Base-by-base conservation (phyloP, 352 stramenopile genomes). In the Achlya hypogyna region DNA sequence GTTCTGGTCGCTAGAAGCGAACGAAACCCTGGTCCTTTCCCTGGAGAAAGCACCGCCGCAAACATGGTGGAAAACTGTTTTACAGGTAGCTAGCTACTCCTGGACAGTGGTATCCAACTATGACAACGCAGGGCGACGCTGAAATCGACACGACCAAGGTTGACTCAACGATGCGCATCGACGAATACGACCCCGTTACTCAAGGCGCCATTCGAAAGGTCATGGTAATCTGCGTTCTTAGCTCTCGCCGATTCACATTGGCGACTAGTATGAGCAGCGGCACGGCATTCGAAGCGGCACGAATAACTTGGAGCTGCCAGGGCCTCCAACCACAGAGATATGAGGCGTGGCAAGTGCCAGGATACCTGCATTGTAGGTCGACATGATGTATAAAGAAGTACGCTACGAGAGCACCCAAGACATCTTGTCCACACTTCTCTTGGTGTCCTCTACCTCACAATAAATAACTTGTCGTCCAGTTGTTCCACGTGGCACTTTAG, bases 151-250 rank as follows among this genome's bases (percentile, higher is more conserved):
- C 97, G 35, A 93, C 78, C 28, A 89, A 98, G 74, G 95, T 99
- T 28, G 92, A 98, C 67, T 98, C 96, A 10, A 97, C 98, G 75
- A 96, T 95, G 69, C 93, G 80, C 23, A 98, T 99, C 54, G 76
- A 80, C 32, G 97, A 99, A 75, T 91, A 99, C 65, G 96, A 99
- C 75, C 90, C 87, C 10, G 94, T 96, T 51, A 99, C 96, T 8
- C 82, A 98, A 71, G 91, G 98, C 40, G 98, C 97, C 9, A 98
- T 99, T 49, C 96, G 98, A 72, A 99, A 99, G 72, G 98, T 98
- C 82, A 98, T 99, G 59, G 60, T 67, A 27, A n/a, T n/a, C 28
- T 28, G 8, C 53, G 22, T 58, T 34, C 31, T 51, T n/a, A 49
- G 28, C 38, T 59, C n/a, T 63, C 2, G 22, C 4, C 31, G 49